Base-by-base conservation (phyloP, 306 rosid species). In the Lupinus albus region DNA sequence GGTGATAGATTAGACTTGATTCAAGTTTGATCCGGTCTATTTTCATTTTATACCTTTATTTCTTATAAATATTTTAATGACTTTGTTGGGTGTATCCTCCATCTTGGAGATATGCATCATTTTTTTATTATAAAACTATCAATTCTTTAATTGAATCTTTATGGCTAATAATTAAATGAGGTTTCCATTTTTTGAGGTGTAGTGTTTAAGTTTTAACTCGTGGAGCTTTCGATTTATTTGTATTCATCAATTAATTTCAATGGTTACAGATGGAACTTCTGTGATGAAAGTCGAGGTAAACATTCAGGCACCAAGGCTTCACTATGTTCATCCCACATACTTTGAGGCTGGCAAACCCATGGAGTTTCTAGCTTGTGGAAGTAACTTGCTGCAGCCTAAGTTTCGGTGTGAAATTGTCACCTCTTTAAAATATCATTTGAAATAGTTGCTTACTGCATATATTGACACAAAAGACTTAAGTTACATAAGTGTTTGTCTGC, bases 271-370 rank as follows among this genome's bases (percentile, higher is more conserved):
- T 44, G 85, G 83, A 64, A 67, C 78, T 47, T 83, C 86, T 76
- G 81, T 86, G 64, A 79, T 68, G 47, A 83, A 81, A 75, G 85
- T 85, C 7, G 74, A 85, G 83, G 82, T 74, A 78, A 81, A 80
- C 75, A 52, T 72, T 60, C 81, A 32, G 52, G 85, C 92, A 32
- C 99, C 99, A 51, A 94, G 77, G 81, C 96, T 94, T 81, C 97
- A 94, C 82, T 86, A 86, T 67, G 73, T 90, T 71, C 91, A 90
- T 73, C 99, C 99, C 67, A 79, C 79, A 44, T 86, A 74, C 84
- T 94, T 94, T 64, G 99, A 94, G 81, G 99, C 97, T 52, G 99
- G 99, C 41, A 90, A 90, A 74, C 92, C 99, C 36, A 81, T 94
- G 96, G 96, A 94, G 68, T 86, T 94, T 81, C 80, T 86, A 21